phyloP scores from a whole-genome alignment of 148 eudicot genomes.

The Simmondsia chinensis region DNA sequence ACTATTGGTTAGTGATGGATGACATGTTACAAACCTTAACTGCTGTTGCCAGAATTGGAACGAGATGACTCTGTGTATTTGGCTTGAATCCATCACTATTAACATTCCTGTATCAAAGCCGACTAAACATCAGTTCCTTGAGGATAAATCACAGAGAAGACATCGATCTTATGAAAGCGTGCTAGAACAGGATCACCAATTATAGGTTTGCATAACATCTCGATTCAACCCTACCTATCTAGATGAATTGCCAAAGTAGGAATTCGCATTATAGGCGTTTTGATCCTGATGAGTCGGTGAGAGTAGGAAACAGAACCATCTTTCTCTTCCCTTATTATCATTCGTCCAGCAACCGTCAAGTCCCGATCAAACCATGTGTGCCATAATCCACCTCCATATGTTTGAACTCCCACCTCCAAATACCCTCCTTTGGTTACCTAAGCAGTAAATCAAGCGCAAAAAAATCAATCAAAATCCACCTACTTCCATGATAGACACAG shows the following conservation, averaged over 20 bases:
- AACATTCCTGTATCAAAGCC: constrained; percentile 42
- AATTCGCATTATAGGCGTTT: constrained; percentile 89
- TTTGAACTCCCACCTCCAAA: constrained; percentile 85
- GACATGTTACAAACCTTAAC: constrained; percentile 53
- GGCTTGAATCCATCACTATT: constrained; percentile 83
- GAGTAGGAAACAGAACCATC: constrained; percentile 51
- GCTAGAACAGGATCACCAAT: no score
- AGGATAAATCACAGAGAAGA: neutral
- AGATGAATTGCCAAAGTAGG: constrained; percentile 97
- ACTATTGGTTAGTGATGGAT: no score
- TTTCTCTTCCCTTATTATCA: constrained; percentile 58
- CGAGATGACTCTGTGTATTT: constrained; percentile 78
- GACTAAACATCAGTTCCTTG: neutral
- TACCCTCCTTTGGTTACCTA: constrained; percentile 87
- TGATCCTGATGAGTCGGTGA: constrained; percentile 69
- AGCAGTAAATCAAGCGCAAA: constrained; percentile 5
- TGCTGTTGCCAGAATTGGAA: constrained; percentile 86
- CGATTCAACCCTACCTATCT: constrained; percentile 71
- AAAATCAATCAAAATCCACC: neutral
- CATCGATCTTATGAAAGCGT: neutral
- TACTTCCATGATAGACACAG: neutral
- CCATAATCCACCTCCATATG: constrained; percentile 98
- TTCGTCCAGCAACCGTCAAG: constrained; percentile 80
- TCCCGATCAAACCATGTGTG: constrained; percentile 99
- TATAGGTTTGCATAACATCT: no score